phyloP scores from a whole-genome alignment of 805 yeast genomes.

The Kazachstania psychrophila region DNA sequence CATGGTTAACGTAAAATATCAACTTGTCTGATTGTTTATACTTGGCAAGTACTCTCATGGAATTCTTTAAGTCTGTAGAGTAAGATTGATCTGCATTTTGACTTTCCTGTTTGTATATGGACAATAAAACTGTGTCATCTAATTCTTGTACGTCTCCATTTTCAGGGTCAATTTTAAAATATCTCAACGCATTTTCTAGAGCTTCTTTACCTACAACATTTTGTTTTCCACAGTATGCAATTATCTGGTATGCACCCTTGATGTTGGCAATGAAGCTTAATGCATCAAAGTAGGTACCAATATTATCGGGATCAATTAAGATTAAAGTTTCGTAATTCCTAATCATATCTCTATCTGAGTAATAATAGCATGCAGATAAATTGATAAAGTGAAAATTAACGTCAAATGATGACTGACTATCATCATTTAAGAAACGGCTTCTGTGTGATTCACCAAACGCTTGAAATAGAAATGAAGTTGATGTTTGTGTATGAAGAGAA shows the following conservation, averaged over 20 bases:
- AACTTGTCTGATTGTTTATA: slow-evolving; percentile 32
- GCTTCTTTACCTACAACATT: slow-evolving; percentile 48
- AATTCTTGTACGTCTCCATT: slow-evolving; percentile 13
- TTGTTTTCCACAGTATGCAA: slow-evolving; percentile 40
- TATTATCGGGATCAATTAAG: slow-evolving; percentile 35
- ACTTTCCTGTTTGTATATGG: slow-evolving; percentile 29
- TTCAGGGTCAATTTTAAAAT: slow-evolving; percentile 29
- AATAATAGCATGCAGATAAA: slow-evolving; percentile 41
- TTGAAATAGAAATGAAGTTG: slow-evolving; percentile 25
- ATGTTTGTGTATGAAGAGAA: slow-evolving; percentile 18
- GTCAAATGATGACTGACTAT: slow-evolving; percentile 11
- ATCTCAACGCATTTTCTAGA: slow-evolving; percentile 31
- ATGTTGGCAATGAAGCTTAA: slow-evolving; percentile 41
- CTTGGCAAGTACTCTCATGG: slow-evolving; percentile 33
- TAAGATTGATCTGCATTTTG: slow-evolving; percentile 9
- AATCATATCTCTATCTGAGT: slow-evolving; percentile 40
- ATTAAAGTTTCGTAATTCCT: slow-evolving; percentile 38
- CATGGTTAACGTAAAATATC: slow-evolving; percentile 35
- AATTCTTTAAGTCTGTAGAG: slow-evolving; percentile 30
- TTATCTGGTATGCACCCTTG: slow-evolving; percentile 39
- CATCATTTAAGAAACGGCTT: slow-evolving; percentile 1
- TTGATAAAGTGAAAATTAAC: slow-evolving; percentile 33
- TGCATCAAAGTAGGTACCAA: slow-evolving; percentile 51
- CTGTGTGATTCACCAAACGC: slow-evolving; percentile 26
- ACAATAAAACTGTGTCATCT: slow-evolving; percentile 26